These are phyloP conservation scores for Parathielavia hyrcaniae DNA, from an alignment of 495 filamentous ascomycete genomes.

Conservation along the genomic window DNA sequence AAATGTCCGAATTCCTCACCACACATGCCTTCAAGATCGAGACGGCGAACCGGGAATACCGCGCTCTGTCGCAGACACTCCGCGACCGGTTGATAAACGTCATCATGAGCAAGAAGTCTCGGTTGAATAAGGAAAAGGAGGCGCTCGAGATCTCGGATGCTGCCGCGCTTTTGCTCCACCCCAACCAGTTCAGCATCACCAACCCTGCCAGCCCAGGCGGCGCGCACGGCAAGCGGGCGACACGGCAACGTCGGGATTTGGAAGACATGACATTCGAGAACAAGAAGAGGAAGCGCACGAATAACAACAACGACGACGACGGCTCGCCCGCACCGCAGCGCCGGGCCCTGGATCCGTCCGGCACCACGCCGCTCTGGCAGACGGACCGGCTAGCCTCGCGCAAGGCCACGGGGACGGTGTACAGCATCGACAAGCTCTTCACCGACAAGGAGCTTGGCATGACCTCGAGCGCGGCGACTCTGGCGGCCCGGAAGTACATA, in stretches of 20 bases:
- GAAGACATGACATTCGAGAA: constrained; percentile 66
- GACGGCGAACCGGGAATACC: constrained; percentile 76
- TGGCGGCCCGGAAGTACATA: constrained; percentile 55
- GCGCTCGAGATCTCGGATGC: constrained; percentile 77
- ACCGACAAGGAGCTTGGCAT: constrained; percentile 85
- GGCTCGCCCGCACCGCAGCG: constrained; percentile 60
- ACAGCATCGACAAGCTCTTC: constrained; percentile 84
- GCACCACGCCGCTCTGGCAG: constrained; percentile 53
- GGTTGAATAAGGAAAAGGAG: constrained; percentile 83
- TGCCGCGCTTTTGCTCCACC: constrained; percentile 81
- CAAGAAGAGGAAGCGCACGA: constrained; percentile 76
- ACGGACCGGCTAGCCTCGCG: constrained; percentile 41
- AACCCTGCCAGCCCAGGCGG: constrained; percentile 75
- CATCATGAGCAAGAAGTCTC: constrained; percentile 65
- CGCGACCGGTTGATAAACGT: constrained; percentile 77
- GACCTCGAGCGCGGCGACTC: constrained; percentile 63
- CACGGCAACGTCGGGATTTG: constrained; percentile 69
- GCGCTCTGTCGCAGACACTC: constrained; percentile 66
- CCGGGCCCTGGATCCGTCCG: constrained; percentile 40
- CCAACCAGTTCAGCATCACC: constrained; percentile 83
- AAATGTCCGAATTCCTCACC: constrained; percentile 45
- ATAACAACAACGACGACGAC: constrained; percentile 59
- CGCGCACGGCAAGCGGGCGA: constrained; percentile 73
- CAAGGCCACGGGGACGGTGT: constrained; percentile 48
- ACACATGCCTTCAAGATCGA: constrained; percentile 57